phyloP scores from a whole-genome alignment of 2,329 filamentous ascomycete genomes.

The Pseudopyricularia cyperi region DNA sequence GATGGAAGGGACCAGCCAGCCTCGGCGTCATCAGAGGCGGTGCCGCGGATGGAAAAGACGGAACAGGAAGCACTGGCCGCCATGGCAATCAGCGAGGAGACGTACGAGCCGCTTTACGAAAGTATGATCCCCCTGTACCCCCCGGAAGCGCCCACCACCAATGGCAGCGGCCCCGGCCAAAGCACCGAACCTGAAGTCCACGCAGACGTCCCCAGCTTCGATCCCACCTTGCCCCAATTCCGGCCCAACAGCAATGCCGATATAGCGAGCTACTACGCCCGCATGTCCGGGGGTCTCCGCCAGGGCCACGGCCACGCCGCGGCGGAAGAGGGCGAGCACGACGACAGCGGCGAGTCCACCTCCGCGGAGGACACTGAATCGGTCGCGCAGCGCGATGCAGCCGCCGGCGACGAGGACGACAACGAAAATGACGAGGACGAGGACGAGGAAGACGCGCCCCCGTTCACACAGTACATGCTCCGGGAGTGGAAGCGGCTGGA shows the following conservation, averaged over 20 bases:
- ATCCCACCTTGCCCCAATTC: constrained; percentile 58
- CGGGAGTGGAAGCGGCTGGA: constrained; percentile 43
- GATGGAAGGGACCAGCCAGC: background rate
- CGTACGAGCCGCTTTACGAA: too few species aligned
- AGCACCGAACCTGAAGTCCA: background rate
- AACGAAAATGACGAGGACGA: background rate
- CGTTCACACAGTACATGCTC: constrained; percentile 21
- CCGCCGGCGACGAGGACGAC: background rate
- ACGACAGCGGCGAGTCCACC: background rate
- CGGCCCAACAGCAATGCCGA: constrained; percentile 36
- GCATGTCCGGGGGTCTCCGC: background rate
- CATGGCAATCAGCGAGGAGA: too few species aligned
- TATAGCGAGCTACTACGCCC: background rate
- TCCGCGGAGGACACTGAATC: background rate
- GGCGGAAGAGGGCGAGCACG: background rate
- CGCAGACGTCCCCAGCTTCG: constrained; percentile 14
- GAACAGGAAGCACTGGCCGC: too few species aligned
- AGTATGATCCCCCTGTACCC: too few species aligned
- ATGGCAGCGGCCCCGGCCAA: background rate
- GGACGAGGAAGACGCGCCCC: constrained; percentile 2
- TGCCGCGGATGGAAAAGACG: background rate
- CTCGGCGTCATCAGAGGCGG: background rate
- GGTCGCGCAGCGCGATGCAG: constrained; percentile 2
- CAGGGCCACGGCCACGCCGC: background rate
- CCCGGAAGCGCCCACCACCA: too few species aligned